phyloP scores from a whole-genome alignment of 2,329 filamentous ascomycete species.

The Cladorrhinum sp. region DNA sequence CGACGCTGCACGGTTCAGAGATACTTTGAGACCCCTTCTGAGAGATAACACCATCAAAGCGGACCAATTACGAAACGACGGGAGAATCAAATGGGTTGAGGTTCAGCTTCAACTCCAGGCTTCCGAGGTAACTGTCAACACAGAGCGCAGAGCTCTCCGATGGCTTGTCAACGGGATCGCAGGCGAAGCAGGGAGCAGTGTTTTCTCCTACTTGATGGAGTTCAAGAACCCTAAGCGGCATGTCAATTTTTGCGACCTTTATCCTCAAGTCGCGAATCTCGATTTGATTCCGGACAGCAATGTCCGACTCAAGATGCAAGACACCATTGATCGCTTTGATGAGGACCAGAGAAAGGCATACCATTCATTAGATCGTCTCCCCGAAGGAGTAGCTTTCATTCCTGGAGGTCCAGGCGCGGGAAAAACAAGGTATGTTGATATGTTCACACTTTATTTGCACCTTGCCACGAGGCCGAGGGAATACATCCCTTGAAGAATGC shows the following conservation, averaged over 20 bases:
- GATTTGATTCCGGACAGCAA: not conserved
- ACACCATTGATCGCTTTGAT: not conserved
- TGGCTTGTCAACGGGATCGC: not conserved
- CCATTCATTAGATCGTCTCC: not conserved
- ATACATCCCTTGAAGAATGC: no score
- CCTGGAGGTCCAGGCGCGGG: conserved; percentile 18
- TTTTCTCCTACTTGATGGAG: not conserved
- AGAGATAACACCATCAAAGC: not conserved
- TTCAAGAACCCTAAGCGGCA: not conserved
- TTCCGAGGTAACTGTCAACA: not conserved
- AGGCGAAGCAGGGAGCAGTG: not conserved
- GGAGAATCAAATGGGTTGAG: not conserved
- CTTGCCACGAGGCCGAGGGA: no score
- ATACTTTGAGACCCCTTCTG: not conserved
- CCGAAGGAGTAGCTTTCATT: conserved; percentile 2
- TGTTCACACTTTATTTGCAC: no score
- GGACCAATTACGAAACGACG: not conserved
- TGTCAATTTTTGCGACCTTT: not conserved
- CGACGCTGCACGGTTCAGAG: not conserved
- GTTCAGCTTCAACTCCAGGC: not conserved
- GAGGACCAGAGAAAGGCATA: not conserved
- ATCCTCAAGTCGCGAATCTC: not conserved
- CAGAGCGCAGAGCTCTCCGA: not conserved
- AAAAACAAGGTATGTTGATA: conserved; percentile 5
- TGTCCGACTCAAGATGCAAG: not conserved